Evolutionary conservation across 768 basidiomycete species (phyloP), one percentile per base, ranked within the genome.

Genomic region (Tremella fuciformis): DNA sequence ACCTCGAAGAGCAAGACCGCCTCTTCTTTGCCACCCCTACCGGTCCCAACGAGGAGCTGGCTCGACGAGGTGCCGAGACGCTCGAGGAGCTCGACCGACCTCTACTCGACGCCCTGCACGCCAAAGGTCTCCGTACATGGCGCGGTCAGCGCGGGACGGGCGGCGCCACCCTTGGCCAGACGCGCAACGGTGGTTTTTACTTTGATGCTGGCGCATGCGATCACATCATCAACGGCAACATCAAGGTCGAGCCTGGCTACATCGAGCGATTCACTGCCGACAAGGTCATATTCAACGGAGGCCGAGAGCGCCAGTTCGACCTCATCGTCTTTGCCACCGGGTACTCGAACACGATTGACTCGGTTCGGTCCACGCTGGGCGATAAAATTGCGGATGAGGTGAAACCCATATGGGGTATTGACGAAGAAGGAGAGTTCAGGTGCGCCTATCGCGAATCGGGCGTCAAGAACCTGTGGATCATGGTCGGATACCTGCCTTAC

Each of bases 361-460:
- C 63, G 25, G 50, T 68, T 50, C 49, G 64, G 24, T 22, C 26
- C 22, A 68, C 63, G 13, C 57, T 68, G 2, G 66, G 66, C 3
- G 58, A 62, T 9, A 15, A 61, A 8, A 38, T 60, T 21, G 66
- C 63, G 22, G 50, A 44, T 26, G 50, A 47, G 21, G 59, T 52
- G 40, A 25, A 22, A 13, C 57, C 57, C 13, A 63, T 68, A 55
- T 68, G 66, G 66, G 58, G 60, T 55, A 50, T 68, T 4, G 66
- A 68, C 47, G 63, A 57, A 42, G 66, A 68, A 53, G 66, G 66
- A n/a, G 66, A 68, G 53, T 41, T 65, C 38, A 64, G 55, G 26
- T 29, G 39, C 6, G 64, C 58, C 15, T 62, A 39, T 29, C 58
- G 49, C n/a, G 55, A 62, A 6, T 44, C 39, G 3, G 60, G 58